Percentiles rank a stretch among this genome's conserved stretches.
Conservation (phyloP, 306 rosid species). For the Pyrus communis region DNA sequence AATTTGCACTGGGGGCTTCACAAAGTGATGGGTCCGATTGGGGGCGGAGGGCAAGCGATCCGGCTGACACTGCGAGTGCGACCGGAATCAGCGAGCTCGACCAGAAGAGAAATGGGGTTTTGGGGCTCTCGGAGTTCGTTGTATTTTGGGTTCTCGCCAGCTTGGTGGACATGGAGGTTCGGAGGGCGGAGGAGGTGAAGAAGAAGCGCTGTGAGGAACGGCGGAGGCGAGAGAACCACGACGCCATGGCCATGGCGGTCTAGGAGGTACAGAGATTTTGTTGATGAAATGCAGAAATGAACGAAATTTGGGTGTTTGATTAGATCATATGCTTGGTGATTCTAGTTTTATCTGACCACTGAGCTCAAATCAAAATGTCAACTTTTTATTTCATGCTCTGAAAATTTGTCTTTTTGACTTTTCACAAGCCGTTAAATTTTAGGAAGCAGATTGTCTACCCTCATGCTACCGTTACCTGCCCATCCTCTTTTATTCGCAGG, state of each 20-base stretch:
- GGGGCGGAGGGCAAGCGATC: constrained; percentile 50
- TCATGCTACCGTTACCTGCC: too few species aligned
- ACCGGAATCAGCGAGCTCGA: constrained; percentile 50
- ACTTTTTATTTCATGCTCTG: background rate
- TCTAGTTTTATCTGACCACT: background rate
- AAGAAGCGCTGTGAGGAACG: constrained; percentile 38
- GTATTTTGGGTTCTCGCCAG: constrained; percentile 1
- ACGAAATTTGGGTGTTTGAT: background rate
- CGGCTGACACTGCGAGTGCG: constrained; percentile 57
- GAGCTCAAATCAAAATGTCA: background rate
- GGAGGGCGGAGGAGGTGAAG: constrained; percentile 18
- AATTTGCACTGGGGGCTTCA: constrained; percentile 24
- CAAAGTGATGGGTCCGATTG: constrained; percentile 39
- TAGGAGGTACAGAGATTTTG: too few species aligned
- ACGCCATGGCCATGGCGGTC: constrained; percentile 20
- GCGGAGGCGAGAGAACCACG: constrained; percentile 61
- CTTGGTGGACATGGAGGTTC: constrained; percentile 4
- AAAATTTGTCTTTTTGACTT: too few species aligned
- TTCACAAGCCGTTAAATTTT: too few species aligned
- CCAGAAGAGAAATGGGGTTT: constrained; percentile 16
- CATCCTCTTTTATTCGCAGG: too few species aligned
- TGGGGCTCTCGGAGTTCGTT: constrained; percentile 13
- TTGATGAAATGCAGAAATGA: too few species aligned
- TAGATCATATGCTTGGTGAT: background rate
- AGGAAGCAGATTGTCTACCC: too few species aligned